Evolutionary conservation across 2,329 filamentous ascomycete genomes (phyloP), one percentile per base, ranked within the genome.

Genomic region (Simplicillium aogashimaense): DNA sequence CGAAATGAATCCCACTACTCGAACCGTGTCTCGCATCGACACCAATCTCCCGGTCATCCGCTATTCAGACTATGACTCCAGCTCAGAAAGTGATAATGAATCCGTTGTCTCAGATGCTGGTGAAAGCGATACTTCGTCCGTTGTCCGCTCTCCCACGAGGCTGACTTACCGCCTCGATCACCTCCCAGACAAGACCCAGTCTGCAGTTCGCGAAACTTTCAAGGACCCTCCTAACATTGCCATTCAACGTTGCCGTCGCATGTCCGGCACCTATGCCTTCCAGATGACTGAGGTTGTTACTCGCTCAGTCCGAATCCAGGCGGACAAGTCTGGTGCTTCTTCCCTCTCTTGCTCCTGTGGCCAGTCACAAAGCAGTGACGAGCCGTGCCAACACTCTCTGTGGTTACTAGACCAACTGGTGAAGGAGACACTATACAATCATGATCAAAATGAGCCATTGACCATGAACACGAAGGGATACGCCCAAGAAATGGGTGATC

Each of bases 371-470:
- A 43, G 42, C 45, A 48, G 49, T n/a, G 45, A 48, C 35, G 46
- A 51, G 29, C 68, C 67, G 0, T 76, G 73, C 50, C 60, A 64
- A 10, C 74, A 77, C 44, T 54, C 73, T 25, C 52, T 77, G 20
- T 76, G 72, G 71, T 59, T 77, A 12, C 63, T 74, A 36, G 73
- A 77, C 53, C 66, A 66, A 49, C 60, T 77, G 25, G 60, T 67
- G 15, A 66, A 65, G 39, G 65, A 74, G 48, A 63, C 66, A 3
- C 51, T 70, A 4, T 66, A 66, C 44, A 54, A 61, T 32, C 58
- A 62, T 30, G 55, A 62, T 36, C 50, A 51, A 8, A 45, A 53
- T 6, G 51, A 58, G 12, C 59, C 65, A 15, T 54, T 73, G 35
- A 65, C 53, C 17, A 60, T 75, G 58, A 64, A 56, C 2, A 39